Evolutionary conservation across 1,284 basidiomycete species (phyloP).

Genomic region (Volvariella volvacea): DNA sequence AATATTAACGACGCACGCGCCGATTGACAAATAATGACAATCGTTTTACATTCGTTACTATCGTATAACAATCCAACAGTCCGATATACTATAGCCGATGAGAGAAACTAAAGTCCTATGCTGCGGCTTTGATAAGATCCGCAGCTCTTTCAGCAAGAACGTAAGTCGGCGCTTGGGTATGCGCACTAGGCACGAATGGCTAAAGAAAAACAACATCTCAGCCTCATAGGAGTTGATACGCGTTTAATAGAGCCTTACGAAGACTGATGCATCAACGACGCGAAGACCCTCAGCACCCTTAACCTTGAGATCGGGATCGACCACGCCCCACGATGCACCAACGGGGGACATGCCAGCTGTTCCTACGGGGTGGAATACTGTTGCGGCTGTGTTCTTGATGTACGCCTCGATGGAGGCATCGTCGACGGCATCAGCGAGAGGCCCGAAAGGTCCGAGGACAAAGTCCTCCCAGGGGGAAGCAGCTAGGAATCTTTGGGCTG

Average conservation of each 20-base stretch:
- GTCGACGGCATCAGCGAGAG: slow-evolving; percentile 18
- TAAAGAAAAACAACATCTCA: too few species aligned
- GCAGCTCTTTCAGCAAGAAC: too few species aligned
- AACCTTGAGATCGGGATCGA: slow-evolving; percentile 32
- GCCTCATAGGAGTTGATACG: neutral
- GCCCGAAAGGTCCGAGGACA: slow-evolving; percentile 21
- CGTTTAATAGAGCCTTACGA: slow-evolving; percentile 11
- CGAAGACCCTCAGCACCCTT: too few species aligned
- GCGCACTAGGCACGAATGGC: neutral
- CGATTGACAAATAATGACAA: too few species aligned
- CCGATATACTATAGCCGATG: too few species aligned
- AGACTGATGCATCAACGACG: slow-evolving; percentile 38
- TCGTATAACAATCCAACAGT: too few species aligned
- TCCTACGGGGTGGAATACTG: too few species aligned
- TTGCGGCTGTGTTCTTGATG: slow-evolving; percentile 24
- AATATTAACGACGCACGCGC: too few species aligned
- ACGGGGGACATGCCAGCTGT: slow-evolving; percentile 26
- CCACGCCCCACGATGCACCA: slow-evolving; percentile 14
- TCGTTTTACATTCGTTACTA: too few species aligned
- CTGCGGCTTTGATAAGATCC: too few species aligned
- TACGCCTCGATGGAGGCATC: slow-evolving; percentile 30
- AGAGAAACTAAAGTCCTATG: too few species aligned
- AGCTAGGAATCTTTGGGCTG: slow-evolving; percentile 17
- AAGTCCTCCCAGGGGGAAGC: slow-evolving; percentile 21
- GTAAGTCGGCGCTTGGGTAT: too few species aligned